Evolutionary conservation across 805 yeast genomes (phyloP).

Genomic region (Starmerella vitae): DNA sequence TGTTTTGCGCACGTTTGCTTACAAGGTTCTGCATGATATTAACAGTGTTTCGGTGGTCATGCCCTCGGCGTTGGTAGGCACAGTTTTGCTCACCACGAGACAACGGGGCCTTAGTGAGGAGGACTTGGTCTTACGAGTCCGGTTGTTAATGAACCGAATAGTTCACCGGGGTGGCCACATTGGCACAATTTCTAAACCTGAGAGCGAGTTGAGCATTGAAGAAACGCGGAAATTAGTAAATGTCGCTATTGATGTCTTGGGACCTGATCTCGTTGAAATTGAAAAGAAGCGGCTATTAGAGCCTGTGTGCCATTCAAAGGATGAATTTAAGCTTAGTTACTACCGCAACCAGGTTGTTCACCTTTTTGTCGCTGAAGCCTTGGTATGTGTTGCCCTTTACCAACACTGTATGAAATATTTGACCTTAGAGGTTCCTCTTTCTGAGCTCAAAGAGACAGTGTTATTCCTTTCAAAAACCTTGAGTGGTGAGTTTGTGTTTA

Average conservation of each 20-base stretch:
- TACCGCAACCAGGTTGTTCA: constrained; percentile 47
- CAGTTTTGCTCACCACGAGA: constrained; percentile 30
- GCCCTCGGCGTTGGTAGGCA: constrained; percentile 42
- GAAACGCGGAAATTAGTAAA: constrained; percentile 27
- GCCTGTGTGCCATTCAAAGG: constrained; percentile 32
- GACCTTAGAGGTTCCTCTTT: constrained; percentile 18
- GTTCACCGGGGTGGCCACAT: constrained; percentile 30
- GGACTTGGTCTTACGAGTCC: constrained; percentile 27
- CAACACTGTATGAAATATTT: constrained; percentile 20
- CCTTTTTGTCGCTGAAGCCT: constrained; percentile 39
- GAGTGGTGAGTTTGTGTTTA: constrained; percentile 31
- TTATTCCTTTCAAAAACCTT: constrained; percentile 28
- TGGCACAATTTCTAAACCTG: constrained; percentile 26
- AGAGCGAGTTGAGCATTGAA: constrained; percentile 15
- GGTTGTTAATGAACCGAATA: constrained; percentile 28
- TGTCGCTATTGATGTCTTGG: constrained; percentile 31
- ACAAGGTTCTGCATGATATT: constrained; percentile 39
- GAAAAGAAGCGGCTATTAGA: constrained; percentile 27
- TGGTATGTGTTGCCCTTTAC: constrained; percentile 33
- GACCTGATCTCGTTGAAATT: constrained; percentile 27
- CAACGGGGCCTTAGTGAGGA: constrained; percentile 30
- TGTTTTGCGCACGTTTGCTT: constrained; percentile 39
- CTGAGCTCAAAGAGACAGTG: constrained; percentile 24
- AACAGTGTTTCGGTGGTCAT: constrained; percentile 39
- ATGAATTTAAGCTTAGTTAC: constrained; percentile 42